Percentiles rank a stretch among this genome's conserved stretches.
Conservation (phyloP, 768 basidiomycete genomes). For the Leccinum variicolor region DNA sequence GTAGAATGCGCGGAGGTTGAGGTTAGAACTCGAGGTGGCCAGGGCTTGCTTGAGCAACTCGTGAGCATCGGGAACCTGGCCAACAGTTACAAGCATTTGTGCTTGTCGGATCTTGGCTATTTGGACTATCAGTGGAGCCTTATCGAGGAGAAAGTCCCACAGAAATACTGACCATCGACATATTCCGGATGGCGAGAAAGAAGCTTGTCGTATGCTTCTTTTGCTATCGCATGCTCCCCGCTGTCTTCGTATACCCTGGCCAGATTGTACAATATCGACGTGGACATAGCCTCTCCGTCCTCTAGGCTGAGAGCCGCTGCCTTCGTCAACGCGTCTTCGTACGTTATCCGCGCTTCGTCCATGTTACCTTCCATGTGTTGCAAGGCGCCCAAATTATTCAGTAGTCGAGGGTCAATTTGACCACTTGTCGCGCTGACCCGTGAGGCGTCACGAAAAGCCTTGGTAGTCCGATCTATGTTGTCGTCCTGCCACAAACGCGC, state of each 20-base stretch:
- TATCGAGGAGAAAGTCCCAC: not conserved
- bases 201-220: slow-evolving; percentile 84
- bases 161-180: slow-evolving; percentile 73
- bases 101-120: slow-evolving; percentile 92
- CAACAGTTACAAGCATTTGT: slow-evolving; percentile 66
- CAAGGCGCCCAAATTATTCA: slow-evolving; percentile 80
- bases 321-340: slow-evolving; percentile 70
- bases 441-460: slow-evolving; percentile 72
- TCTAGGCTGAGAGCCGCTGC: slow-evolving; percentile 45
- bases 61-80: slow-evolving; percentile 79
- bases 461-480: slow-evolving; percentile 66
- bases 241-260: slow-evolving; percentile 88
- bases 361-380: slow-evolving; percentile 57
- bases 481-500: slow-evolving; percentile 87
- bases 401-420: slow-evolving; percentile 58
- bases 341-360: slow-evolving; percentile 55
- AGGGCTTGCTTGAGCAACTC: slow-evolving; percentile 88
- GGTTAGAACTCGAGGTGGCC: slow-evolving; percentile 67
- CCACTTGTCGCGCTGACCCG: slow-evolving; percentile 53
- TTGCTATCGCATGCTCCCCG: slow-evolving; percentile 69
- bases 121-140: slow-evolving; percentile 6
- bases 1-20: slow-evolving; percentile 91
- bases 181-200: slow-evolving; percentile 93
- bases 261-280: slow-evolving; percentile 87
- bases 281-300: slow-evolving; percentile 66